These are phyloP conservation scores for Pyrenophora tritici-repentis DNA, from an alignment of 2,329 filamentous ascomycete species.

Conservation along the genomic window DNA sequence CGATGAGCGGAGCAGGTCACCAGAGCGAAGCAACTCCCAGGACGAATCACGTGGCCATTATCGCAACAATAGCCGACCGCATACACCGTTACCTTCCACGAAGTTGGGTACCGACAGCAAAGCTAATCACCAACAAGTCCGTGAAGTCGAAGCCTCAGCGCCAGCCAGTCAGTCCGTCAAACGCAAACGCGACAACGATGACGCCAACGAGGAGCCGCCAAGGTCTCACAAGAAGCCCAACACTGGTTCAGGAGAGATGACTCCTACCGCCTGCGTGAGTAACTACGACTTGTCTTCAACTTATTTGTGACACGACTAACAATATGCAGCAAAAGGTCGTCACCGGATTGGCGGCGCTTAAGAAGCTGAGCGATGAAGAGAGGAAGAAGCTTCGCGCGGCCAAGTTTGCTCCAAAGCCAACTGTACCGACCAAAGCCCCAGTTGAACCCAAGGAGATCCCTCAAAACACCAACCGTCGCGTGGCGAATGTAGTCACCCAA, in stretches of 20 bases:
- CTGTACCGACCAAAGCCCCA: neutral
- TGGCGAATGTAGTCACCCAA: no score
- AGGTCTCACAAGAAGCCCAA: neutral
- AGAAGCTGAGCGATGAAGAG: slow-evolving; percentile 1
- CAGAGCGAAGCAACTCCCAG: neutral
- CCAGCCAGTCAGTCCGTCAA: neutral
- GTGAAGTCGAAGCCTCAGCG: neutral
- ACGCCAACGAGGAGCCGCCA: neutral
- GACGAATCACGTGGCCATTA: neutral
- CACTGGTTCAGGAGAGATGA: neutral
- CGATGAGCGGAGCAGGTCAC: neutral
- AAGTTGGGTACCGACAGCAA: neutral
- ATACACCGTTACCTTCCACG: neutral
- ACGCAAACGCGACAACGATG: neutral
- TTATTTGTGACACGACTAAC: neutral
- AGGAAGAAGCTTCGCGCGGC: neutral
- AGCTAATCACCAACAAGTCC: neutral
- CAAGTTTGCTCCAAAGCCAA: neutral
- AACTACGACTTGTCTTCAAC: no score
- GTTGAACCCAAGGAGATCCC: neutral
- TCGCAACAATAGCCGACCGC: neutral
- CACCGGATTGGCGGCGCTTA: neutral
- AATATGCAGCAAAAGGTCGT: neutral
- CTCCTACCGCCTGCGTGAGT: neutral
- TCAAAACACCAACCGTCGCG: neutral